A percentile compares a stretch with the other conserved stretches of the same genome.
Conservation (phyloP, 2,329 filamentous ascomycete species). For the Xylariales sp. region DNA sequence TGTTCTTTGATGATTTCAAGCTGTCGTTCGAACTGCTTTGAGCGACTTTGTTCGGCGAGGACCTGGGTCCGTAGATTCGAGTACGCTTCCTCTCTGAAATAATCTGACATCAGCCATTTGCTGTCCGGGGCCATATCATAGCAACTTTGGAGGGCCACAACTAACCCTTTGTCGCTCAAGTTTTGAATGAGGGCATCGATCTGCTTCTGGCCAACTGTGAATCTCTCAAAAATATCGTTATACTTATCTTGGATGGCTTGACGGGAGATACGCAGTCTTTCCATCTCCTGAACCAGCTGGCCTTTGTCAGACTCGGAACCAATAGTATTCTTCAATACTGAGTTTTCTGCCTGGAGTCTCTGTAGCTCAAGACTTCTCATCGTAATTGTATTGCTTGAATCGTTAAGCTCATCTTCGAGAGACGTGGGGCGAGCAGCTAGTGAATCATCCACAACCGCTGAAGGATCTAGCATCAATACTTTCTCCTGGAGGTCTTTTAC, state of each 20-base stretch:
- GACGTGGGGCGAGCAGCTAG: slow-evolving; percentile 53
- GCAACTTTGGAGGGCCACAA: slow-evolving; percentile 52
- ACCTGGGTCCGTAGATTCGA: slow-evolving; percentile 63
- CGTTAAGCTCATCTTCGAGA: slow-evolving; percentile 71
- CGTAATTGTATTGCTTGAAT: slow-evolving; percentile 56
- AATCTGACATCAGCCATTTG: slow-evolving; percentile 58
- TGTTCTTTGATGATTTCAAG: slow-evolving; percentile 58
- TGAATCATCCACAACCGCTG: slow-evolving; percentile 44
- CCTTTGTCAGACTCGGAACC: slow-evolving; percentile 66
- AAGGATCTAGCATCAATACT: slow-evolving; percentile 54
- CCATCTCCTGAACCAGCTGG: slow-evolving; percentile 66
- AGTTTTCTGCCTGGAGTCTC: slow-evolving; percentile 71
- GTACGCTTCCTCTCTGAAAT: slow-evolving; percentile 65
- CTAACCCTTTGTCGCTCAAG: slow-evolving; percentile 67
- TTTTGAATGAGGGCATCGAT: slow-evolving; percentile 65
- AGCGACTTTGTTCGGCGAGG: slow-evolving; percentile 60
- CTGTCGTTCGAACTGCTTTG: slow-evolving; percentile 57
- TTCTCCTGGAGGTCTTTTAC: slow-evolving; percentile 72
- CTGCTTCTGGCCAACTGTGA: slow-evolving; percentile 68
- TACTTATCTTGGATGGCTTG: slow-evolving; percentile 65
- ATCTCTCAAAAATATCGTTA: slow-evolving; percentile 68
- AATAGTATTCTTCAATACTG: slow-evolving; percentile 66
- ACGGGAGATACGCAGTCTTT: slow-evolving; percentile 63
- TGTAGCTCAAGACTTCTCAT: slow-evolving; percentile 64
- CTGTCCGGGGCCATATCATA: slow-evolving; percentile 48